Evolutionary conservation across 2,329 filamentous ascomycete species (phyloP).

Genomic region (Aureobasidium sp.): DNA sequence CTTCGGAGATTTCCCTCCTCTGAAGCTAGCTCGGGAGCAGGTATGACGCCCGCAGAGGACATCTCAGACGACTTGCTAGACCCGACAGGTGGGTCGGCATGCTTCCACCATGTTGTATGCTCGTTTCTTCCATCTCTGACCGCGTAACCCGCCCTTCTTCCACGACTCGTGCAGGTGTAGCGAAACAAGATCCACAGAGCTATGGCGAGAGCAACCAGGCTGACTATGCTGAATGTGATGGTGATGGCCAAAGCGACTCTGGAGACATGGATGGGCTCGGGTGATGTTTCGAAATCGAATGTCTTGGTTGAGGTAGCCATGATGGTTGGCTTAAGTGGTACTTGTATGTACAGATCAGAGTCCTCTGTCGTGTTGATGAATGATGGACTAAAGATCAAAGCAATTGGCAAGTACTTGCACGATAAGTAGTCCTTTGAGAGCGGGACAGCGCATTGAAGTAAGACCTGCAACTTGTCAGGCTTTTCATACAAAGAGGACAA

Average conservation of each 20-base stretch:
- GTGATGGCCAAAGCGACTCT: slow-evolving; percentile 16
- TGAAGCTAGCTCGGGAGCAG: not conserved
- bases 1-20: not conserved
- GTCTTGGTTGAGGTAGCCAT: not conserved
- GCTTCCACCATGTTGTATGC: slow-evolving; percentile 15
- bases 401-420: not conserved
- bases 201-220: slow-evolving; percentile 12
- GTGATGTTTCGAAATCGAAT: not conserved
- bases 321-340: not conserved
- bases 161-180: slow-evolving; percentile 15
- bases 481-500: not conserved
- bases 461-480: not conserved
- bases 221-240: slow-evolving; percentile 12
- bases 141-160: slow-evolving; percentile 9
- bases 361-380: not conserved
- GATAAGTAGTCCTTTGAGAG: not conserved
- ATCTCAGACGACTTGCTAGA: not conserved
- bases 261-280: slow-evolving; percentile 9
- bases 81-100: slow-evolving; percentile 8
- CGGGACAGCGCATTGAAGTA: not conserved
- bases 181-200: slow-evolving; percentile 16
- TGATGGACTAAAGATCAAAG: not conserved
- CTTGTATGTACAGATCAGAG: not conserved
- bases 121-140: slow-evolving; percentile 14
- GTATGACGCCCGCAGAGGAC: not conserved